Evolutionary conservation across 805 yeast species (phyloP).

Genomic region (Barnettozyma vustinii): DNA sequence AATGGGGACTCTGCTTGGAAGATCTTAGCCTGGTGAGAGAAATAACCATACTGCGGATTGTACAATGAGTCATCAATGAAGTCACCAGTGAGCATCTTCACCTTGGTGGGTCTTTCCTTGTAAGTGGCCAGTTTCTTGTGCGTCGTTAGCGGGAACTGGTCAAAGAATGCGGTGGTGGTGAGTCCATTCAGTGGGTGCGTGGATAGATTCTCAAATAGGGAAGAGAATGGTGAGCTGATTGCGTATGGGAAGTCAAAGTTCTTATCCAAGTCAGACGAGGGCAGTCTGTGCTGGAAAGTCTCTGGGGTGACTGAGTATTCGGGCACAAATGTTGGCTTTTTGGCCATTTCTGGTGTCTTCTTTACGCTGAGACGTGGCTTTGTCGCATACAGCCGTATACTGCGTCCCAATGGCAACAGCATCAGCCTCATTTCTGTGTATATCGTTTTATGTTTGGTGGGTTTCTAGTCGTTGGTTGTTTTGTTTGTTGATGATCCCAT

Average conservation of each 20-base stretch:
- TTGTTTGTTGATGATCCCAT: neutral
- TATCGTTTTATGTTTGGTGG: too few species aligned
- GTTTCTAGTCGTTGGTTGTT: too few species aligned
- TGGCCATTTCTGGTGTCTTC: neutral
- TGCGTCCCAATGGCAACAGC: neutral
- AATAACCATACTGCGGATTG: slow-evolving; percentile 79
- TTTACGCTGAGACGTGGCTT: neutral
- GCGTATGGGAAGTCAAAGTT: slow-evolving; percentile 13
- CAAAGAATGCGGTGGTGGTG: slow-evolving; percentile 17
- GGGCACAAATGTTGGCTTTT: slow-evolving; percentile 7
- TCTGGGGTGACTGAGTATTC: slow-evolving; percentile 22
- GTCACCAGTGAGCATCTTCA: slow-evolving; percentile 70
- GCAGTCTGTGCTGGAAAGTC: slow-evolving; percentile 19
- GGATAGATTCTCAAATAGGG: slow-evolving; percentile 14
- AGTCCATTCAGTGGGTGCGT: slow-evolving; percentile 14
- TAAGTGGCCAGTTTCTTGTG: slow-evolving; percentile 21
- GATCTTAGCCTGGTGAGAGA: slow-evolving; percentile 71
- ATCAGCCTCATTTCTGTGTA: neutral
- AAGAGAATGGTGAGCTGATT: slow-evolving; percentile 11
- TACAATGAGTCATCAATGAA: slow-evolving; percentile 83
- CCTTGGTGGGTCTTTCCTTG: slow-evolving; percentile 47
- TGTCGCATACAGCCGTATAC: neutral
- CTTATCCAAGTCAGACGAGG: slow-evolving; percentile 6
- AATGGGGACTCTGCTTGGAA: slow-evolving; percentile 64
- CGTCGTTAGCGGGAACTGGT: slow-evolving; percentile 17